These are phyloP conservation scores for Deinandra increscens DNA, from an alignment of 129 eudicot species.

Conservation along the genomic window DNA sequence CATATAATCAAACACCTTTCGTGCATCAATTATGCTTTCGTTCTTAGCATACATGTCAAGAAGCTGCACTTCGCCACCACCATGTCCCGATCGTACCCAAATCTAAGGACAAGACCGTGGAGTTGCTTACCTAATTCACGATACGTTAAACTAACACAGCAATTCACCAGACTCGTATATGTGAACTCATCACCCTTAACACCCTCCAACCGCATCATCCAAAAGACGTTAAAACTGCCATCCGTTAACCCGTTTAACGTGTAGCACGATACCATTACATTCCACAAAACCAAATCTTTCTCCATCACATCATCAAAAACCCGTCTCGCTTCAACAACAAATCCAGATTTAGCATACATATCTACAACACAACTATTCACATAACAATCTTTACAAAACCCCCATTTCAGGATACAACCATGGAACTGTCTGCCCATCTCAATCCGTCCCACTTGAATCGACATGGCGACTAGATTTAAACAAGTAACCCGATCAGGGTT, in stretches of 20 bases:
- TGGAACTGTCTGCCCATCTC: conserved; percentile 48
- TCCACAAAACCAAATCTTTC: conserved; percentile 70
- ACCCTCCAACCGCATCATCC: conserved; percentile 47
- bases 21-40: conserved; percentile 41
- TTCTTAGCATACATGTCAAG: conserved; percentile 59
- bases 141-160: conserved; percentile 34
- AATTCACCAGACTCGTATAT: conserved; percentile 44
- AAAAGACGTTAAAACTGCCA: conserved; percentile 45
- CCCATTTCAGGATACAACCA: conserved; percentile 45
- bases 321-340: conserved; percentile 42
- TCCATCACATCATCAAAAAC: conserved; percentile 37
- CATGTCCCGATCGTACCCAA: conserved; percentile 47
- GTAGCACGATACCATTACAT: conserved; percentile 67
- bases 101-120: conserved; percentile 42
- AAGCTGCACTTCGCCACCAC: conserved; percentile 54
- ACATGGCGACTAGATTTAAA: conserved; percentile 36
- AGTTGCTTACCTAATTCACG: conserved; percentile 45
- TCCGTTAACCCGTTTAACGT: conserved; percentile 36
- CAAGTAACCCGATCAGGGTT: conserved; percentile 52
- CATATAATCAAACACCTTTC: conserved; percentile 53
- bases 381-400: conserved; percentile 43
- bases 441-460: conserved; percentile 29
- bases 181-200: conserved; percentile 60
- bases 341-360: conserved; percentile 59
- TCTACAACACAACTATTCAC: conserved; percentile 45